phyloP scores from a whole-genome alignment of 1,284 basidiomycete species.

The Limonomyces culmigenus region DNA sequence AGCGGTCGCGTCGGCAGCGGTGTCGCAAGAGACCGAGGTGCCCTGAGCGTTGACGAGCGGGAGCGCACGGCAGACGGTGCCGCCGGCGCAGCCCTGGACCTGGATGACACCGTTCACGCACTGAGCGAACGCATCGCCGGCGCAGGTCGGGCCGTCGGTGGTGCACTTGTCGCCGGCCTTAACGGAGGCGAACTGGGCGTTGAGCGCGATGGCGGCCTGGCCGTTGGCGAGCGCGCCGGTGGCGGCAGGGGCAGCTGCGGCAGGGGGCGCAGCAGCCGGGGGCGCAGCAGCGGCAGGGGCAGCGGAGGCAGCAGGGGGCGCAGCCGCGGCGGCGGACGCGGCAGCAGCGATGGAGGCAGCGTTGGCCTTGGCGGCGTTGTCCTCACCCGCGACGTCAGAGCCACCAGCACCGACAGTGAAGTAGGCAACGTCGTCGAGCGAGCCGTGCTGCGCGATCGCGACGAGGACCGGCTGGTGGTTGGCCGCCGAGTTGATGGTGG shows the following conservation, averaged over 20 bases:
- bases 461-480: conserved; percentile 47
- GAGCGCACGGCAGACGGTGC: conserved; percentile 31
- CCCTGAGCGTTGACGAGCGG: conserved; percentile 40
- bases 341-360: no score
- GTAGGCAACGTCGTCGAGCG: conserved; percentile 45
- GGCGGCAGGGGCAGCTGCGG: not conserved
- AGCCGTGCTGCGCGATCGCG: conserved; percentile 39
- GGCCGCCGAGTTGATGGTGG: conserved; percentile 30
- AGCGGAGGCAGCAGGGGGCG: conserved; percentile 10
- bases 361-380: no score
- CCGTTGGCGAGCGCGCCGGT: conserved; percentile 26
- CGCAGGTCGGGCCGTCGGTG: conserved; percentile 25
- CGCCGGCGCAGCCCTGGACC: conserved; percentile 21
- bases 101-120: conserved; percentile 30
- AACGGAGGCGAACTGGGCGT: conserved; percentile 28
- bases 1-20: conserved; percentile 27
- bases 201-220: conserved; percentile 30
- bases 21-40: conserved; percentile 38
- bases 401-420: conserved; percentile 25
- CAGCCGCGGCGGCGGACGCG: no score
- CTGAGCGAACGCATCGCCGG: conserved; percentile 17
- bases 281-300: conserved; percentile 9
- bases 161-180: conserved; percentile 22
- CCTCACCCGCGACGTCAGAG: no score
- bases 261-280: conserved; percentile 8